Conservation (phyloP, 129 eudicot species). For the Flaveria trinervia region DNA sequence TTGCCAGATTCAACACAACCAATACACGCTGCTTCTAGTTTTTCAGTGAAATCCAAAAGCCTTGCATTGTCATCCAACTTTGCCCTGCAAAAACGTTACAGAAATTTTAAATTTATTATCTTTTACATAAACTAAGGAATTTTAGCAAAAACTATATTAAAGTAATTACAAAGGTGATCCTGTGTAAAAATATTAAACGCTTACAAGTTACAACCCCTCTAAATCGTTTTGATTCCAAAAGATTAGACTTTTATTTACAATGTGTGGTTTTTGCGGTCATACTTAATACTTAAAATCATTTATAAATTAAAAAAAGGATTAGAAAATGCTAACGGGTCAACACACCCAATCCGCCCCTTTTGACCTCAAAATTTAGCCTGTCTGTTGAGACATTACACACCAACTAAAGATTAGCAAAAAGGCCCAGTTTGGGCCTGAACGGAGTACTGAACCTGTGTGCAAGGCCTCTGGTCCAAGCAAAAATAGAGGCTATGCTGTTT, state of each 20-base stretch:
- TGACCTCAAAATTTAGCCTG: neutral
- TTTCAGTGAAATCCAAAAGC: slow-evolving; percentile 85
- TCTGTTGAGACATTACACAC: neutral
- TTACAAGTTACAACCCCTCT: neutral
- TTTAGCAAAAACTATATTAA: neutral
- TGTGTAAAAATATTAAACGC: neutral
- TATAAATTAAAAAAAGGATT: neutral
- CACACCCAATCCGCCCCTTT: neutral
- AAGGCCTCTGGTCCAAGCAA: slow-evolving; percentile 97
- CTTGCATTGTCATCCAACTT: slow-evolving; percentile 74
- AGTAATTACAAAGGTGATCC: neutral
- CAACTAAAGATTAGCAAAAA: neutral
- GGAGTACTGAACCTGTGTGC: slow-evolving; percentile 71
- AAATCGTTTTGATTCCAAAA: neutral
- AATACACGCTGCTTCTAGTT: slow-evolving; percentile 89
- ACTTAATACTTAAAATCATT: neutral
- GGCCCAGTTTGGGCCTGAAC: neutral
- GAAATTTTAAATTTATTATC: neutral
- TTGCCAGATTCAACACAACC: slow-evolving; percentile 79
- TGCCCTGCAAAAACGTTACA: slow-evolving; percentile 56
- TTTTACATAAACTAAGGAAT: neutral
- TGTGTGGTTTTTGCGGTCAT: neutral
- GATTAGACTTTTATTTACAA: neutral
- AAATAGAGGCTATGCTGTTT: slow-evolving; percentile 94
- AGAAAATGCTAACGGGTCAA: neutral